Base-by-base conservation (phyloP, 2,329 filamentous ascomycete genomes). In the Colletotrichum nymphaeae region DNA sequence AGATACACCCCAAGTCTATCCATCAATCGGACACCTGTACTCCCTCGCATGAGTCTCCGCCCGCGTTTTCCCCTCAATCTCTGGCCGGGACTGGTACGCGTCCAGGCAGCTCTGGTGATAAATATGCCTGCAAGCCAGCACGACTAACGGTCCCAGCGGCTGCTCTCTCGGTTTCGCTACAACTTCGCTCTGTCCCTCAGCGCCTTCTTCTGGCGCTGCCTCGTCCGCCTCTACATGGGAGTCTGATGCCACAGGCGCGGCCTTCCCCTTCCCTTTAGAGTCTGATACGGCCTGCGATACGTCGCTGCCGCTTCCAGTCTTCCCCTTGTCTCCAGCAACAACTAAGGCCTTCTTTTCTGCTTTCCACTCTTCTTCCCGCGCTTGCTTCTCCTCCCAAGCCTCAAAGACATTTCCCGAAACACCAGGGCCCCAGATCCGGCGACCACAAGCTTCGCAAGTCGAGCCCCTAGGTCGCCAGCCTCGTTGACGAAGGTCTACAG, bases 381-480 rank as follows among this genome's bases (percentile, higher is more conserved):
- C 83, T 76, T 89, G 87, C 76, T 86, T 89, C 68, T 89, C 88
- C 81, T 97, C 92, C 95, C 95, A 98, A 1, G 92, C 92, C 63
- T 94, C 92, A 86, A 95, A 98, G 1, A 97, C 89, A 49, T 91
- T 89, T 0, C 90, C 89, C 0, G 94, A 93, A 0, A 95, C 92
- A 0, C 95, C 95, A 0, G 95, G 95, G 0, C 97, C 97, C 96
- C 97, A 99, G 1, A 95, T 89, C 7, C 95, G 88, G 60, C 90
- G 90, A 60, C 92, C 92, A 77, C 97, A 99, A 1, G 92, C 92
- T 82, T 98, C 96, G 80, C 97, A 99, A 0, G 93, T 93, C 67
- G 96, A 95, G 0, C 95, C 93, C 37, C 93, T 88, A 0, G 97
- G 95, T 62, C 96, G 88, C 97, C 97, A 99, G 1, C 97, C 97